These are phyloP conservation scores for Oxytropis ochrocephala DNA, from an alignment of 306 rosid genomes.

Conservation along the genomic window DNA sequence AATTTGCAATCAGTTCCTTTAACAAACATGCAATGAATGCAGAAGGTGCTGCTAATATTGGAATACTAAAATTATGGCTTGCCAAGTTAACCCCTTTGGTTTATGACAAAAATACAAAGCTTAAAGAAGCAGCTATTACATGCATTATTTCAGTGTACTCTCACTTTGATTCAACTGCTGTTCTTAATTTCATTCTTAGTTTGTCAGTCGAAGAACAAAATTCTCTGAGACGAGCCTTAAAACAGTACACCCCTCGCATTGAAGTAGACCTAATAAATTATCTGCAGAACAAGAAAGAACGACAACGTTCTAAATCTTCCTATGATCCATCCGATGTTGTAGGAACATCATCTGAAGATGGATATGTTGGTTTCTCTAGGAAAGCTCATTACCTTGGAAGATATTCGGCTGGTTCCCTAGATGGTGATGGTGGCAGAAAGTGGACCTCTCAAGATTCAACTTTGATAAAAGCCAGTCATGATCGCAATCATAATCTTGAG, in stretches of 20 bases:
- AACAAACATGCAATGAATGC: slow-evolving; percentile 77
- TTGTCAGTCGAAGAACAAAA: slow-evolving; percentile 97
- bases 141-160: slow-evolving; percentile 95
- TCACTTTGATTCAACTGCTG: slow-evolving; percentile 77
- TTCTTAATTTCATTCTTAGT: slow-evolving; percentile 86
- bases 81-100: slow-evolving; percentile 85
- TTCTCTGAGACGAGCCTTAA: slow-evolving; percentile 91
- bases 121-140: slow-evolving; percentile 90
- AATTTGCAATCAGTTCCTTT: slow-evolving; percentile 79
- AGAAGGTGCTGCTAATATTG: slow-evolving; percentile 84
- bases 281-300: slow-evolving; percentile 89
- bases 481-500: slow-evolving; percentile 52
- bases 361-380: slow-evolving; percentile 61
- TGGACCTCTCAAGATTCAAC: slow-evolving; percentile 92
- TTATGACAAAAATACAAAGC: slow-evolving; percentile 85
- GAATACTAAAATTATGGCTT: slow-evolving; percentile 94
- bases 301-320: slow-evolving; percentile 76
- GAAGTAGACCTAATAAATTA: slow-evolving; percentile 96
- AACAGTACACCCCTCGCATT: slow-evolving; percentile 95
- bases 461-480: slow-evolving; percentile 43
- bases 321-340: slow-evolving; percentile 92
- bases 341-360: slow-evolving; percentile 98
- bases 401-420: slow-evolving; percentile 92
- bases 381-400: slow-evolving; percentile 68
- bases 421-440: slow-evolving; percentile 74